Percentiles rank a stretch among this genome's conserved stretches.
These are phyloP conservation scores for Phialophora expanda DNA, from an alignment of 2,329 filamentous ascomycete species.

Conservation along the genomic window DNA sequence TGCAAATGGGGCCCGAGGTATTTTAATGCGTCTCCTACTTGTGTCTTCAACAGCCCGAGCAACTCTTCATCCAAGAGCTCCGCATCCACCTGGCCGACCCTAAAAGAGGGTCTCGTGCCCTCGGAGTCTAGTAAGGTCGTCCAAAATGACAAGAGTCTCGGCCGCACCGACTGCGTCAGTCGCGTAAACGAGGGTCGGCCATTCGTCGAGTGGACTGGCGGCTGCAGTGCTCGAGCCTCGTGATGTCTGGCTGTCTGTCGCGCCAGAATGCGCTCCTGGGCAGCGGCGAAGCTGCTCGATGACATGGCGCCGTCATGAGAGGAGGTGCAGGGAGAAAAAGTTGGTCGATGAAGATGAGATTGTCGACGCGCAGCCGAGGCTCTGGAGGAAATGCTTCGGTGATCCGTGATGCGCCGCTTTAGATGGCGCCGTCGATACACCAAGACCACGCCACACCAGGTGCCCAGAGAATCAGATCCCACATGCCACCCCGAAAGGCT, in stretches of 20 bases:
- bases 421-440: not conserved
- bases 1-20: slow-evolving; percentile 78
- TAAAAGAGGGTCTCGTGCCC: slow-evolving; percentile 82
- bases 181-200: slow-evolving; percentile 62
- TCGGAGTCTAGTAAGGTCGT: slow-evolving; percentile 73
- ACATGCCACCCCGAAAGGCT: slow-evolving; percentile 17
- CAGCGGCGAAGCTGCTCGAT: slow-evolving; percentile 78
- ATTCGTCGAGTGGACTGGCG: slow-evolving; percentile 52
- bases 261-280: slow-evolving; percentile 82
- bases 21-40: slow-evolving; percentile 86
- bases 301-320: slow-evolving; percentile 51
- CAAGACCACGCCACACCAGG: not conserved
- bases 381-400: slow-evolving; percentile 2
- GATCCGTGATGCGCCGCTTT: slow-evolving; percentile 13
- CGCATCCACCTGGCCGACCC: slow-evolving; percentile 94
- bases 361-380: slow-evolving; percentile 13
- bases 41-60: slow-evolving; percentile 78
- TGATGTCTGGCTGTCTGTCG: slow-evolving; percentile 78
- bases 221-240: slow-evolving; percentile 54
- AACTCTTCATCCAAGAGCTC: slow-evolving; percentile 94
- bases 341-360: not conserved
- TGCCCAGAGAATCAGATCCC: not conserved
- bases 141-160: slow-evolving; percentile 62
- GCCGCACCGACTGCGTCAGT: slow-evolving; percentile 67
- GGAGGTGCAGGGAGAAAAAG: not conserved